Conservation (phyloP, 768 basidiomycete species). For the Leccinum longicurvipes region DNA sequence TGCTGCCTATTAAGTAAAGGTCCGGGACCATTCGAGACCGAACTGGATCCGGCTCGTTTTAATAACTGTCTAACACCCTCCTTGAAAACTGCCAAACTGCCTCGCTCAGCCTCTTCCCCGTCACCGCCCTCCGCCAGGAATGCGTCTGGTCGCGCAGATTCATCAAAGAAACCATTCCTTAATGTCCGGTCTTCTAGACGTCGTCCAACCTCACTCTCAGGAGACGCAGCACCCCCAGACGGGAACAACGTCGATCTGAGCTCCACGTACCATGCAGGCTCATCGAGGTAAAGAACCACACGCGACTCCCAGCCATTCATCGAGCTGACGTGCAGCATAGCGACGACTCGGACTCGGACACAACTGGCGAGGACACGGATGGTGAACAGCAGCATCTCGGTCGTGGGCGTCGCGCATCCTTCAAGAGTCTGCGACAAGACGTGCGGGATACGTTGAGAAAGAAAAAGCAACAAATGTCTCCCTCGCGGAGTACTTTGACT, state of each 20-base stretch:
- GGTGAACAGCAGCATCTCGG: conserved; percentile 42
- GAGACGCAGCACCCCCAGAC: conserved; percentile 19
- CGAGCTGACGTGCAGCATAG: conserved; percentile 30
- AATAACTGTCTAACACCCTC: background rate
- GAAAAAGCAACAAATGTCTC: conserved; percentile 27
- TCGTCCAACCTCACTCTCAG: conserved; percentile 24
- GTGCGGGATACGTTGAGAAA: conserved; percentile 24
- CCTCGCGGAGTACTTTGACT: conserved; percentile 23
- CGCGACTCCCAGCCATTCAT: background rate
- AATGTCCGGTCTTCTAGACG: conserved; percentile 28
- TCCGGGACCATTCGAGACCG: background rate
- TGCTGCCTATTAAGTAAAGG: conserved; percentile 10
- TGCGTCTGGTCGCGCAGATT: conserved; percentile 49
- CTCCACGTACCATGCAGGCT: conserved; percentile 84
- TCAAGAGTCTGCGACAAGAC: conserved; percentile 29
- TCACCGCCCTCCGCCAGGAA: conserved; percentile 64
- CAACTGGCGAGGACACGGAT: conserved; percentile 59
- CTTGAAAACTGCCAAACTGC: conserved; percentile 51
- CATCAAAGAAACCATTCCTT: conserved; percentile 36
- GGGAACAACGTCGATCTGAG: conserved; percentile 61
- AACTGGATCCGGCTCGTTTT: background rate
- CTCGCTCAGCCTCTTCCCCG: conserved; percentile 75
- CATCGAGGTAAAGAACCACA: conserved; percentile 60
- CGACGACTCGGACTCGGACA: conserved; percentile 48
- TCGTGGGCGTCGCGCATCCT: conserved; percentile 44